Conservation (phyloP, 805 yeast genomes). For the Novakomyces olei region DNA sequence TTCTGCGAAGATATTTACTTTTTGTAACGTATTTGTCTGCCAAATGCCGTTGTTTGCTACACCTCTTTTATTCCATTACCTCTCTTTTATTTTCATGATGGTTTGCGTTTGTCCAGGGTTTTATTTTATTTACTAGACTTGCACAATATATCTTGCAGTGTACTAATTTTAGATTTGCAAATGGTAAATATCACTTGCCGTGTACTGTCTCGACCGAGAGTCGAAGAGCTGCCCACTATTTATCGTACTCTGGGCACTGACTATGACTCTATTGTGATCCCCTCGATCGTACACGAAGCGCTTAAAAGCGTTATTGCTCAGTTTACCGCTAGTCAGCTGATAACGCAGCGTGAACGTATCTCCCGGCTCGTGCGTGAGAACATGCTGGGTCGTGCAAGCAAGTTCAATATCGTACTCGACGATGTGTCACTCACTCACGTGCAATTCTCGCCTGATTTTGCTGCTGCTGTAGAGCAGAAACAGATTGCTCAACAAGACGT, state of each 20-base stretch:
- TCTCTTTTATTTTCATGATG: too few species aligned
- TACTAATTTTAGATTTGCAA: slow-evolving; percentile 64
- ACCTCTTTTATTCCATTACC: too few species aligned
- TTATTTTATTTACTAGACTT: too few species aligned
- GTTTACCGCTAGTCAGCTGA: slow-evolving; percentile 91
- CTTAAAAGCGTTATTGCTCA: slow-evolving; percentile 93
- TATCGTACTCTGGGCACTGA: slow-evolving; percentile 84
- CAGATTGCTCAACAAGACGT: slow-evolving; percentile 99
- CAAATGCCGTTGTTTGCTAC: too few species aligned
- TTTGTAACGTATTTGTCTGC: too few species aligned
- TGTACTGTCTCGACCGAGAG: slow-evolving; percentile 76
- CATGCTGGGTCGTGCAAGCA: slow-evolving; percentile 72
- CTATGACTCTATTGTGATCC: slow-evolving; percentile 90
- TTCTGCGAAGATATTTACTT: too few species aligned
- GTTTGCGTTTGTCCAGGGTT: too few species aligned
- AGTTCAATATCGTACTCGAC: slow-evolving; percentile 69
- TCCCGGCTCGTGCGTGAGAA: slow-evolving; percentile 78
- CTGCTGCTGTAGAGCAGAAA: slow-evolving; percentile 92
- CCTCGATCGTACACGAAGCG: slow-evolving; percentile 95
- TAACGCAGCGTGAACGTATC: slow-evolving; percentile 96
- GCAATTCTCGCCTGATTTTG: slow-evolving; percentile 96
- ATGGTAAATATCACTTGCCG: slow-evolving; percentile 99
- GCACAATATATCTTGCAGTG: too few species aligned
- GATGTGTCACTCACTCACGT: slow-evolving; percentile 91
- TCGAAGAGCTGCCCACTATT: slow-evolving; percentile 54